phyloP scores from a whole-genome alignment of 768 basidiomycete species.

The Mycena belliarum region DNA sequence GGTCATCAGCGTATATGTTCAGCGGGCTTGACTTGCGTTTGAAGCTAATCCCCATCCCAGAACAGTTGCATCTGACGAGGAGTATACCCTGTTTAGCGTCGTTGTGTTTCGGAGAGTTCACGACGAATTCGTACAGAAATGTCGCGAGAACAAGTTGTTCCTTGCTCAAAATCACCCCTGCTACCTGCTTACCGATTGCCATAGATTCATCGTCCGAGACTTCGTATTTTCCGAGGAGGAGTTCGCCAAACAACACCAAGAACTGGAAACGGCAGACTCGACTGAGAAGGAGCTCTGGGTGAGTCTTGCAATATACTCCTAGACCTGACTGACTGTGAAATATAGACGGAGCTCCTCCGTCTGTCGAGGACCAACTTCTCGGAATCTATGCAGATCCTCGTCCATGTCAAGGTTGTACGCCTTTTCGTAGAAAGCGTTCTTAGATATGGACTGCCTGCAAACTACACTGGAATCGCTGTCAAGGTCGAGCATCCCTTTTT shows the following conservation, averaged over 20 bases:
- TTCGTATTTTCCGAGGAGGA: conserved; percentile 87
- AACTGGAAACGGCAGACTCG: conserved; percentile 72
- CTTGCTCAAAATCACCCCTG: conserved; percentile 24
- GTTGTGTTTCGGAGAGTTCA: conserved; percentile 89
- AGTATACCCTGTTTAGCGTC: conserved; percentile 82
- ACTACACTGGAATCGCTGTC: conserved; percentile 79
- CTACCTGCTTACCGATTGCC: conserved; percentile 1
- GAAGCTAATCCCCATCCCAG: conserved; percentile 38
- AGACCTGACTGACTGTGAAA: neutral
- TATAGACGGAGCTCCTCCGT: conserved; percentile 88
- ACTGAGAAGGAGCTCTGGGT: conserved; percentile 99
- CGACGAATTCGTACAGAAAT: conserved; percentile 92
- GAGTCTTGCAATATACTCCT: conserved; percentile 24
- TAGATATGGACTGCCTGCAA: conserved; percentile 91
- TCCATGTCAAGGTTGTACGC: conserved; percentile 89
- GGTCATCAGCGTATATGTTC: conserved; percentile 73
- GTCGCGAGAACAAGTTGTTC: conserved; percentile 95
- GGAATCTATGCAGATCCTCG: conserved; percentile 91
- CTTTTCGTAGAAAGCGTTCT: conserved; percentile 95
- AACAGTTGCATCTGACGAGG: conserved; percentile 79
- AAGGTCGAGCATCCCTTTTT: conserved; percentile 51
- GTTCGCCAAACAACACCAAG: conserved; percentile 77
- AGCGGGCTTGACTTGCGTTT: conserved; percentile 3
- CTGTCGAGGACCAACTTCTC: conserved; percentile 95
- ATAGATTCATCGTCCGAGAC: conserved; percentile 91